Conservation (phyloP, 2,329 filamentous ascomycete genomes). For the Trichoderma brevicompactum region DNA sequence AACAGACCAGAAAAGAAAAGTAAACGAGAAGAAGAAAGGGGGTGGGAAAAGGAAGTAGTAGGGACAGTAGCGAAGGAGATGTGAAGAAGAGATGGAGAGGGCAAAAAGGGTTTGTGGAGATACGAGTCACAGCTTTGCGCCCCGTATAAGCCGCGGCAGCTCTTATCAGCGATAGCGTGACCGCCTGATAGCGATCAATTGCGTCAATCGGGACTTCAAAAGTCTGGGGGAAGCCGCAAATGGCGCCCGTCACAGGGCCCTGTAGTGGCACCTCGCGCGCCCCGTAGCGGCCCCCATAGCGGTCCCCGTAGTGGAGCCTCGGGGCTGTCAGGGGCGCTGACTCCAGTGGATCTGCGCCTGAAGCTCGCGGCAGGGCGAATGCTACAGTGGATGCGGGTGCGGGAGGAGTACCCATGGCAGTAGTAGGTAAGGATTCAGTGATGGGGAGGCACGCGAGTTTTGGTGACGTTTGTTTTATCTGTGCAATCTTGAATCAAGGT, state of each 20-base stretch:
- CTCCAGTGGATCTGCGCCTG: constrained; percentile 1
- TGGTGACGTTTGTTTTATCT: too few species aligned
- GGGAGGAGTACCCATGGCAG: too few species aligned
- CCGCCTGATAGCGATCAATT: neutral
- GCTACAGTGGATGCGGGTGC: constrained; percentile 5
- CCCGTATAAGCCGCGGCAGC: neutral
- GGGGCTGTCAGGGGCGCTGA: constrained; percentile 3
- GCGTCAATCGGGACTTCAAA: neutral
- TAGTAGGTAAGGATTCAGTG: too few species aligned
- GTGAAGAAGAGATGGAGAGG: neutral
- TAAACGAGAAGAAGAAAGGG: neutral
- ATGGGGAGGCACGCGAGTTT: too few species aligned
- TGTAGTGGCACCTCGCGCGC: neutral
- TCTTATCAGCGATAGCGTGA: constrained; percentile 23
- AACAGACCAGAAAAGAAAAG: neutral
- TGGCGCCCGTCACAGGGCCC: neutral
- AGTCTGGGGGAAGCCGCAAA: constrained; percentile 16
- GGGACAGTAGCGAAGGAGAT: neutral
- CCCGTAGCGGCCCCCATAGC: constrained; percentile 11
- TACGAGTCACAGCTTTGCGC: neutral
- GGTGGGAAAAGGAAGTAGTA: neutral
- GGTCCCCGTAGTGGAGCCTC: constrained; percentile 8
- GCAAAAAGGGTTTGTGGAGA: constrained; percentile 1
- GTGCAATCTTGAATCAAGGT: too few species aligned
- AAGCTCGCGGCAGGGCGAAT: neutral